Evolutionary conservation across 75 land plant genomes (phyloP).

Genomic region (Cupressus sempervirens): DNA sequence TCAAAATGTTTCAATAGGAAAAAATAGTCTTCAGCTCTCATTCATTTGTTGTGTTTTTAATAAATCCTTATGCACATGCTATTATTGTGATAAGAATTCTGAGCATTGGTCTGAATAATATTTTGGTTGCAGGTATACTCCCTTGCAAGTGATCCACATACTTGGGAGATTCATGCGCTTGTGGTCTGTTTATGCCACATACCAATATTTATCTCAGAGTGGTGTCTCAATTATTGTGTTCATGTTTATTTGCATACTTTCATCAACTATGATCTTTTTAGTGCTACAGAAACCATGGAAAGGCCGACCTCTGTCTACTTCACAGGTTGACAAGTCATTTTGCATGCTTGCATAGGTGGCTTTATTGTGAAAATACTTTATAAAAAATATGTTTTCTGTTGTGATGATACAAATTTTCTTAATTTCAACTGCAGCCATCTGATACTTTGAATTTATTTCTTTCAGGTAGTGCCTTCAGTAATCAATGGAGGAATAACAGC

Average conservation of each 20-base stretch:
- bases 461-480: slow-evolving; percentile 78
- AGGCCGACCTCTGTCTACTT: slow-evolving; percentile 77
- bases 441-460: slow-evolving; percentile 12
- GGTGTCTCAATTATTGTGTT: slow-evolving; percentile 65
- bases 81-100: background rate
- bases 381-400: background rate
- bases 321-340: slow-evolving; percentile 51
- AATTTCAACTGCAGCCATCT: background rate
- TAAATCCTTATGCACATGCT: background rate
- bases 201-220: slow-evolving; percentile 47
- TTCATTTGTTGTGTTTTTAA: background rate
- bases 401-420: background rate
- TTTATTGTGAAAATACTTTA: background rate
- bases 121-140: slow-evolving; percentile 47
- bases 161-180: slow-evolving; percentile 78
- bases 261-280: slow-evolving; percentile 60
- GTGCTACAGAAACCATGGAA: slow-evolving; percentile 81
- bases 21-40: background rate
- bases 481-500: slow-evolving; percentile 94
- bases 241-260: slow-evolving; percentile 65
- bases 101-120: background rate
- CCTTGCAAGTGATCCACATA: slow-evolving; percentile 64
- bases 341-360: slow-evolving; percentile 1
- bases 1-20: background rate
- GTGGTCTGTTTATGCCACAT: slow-evolving; percentile 85